A percentile compares a stretch with the other conserved stretches of the same genome.
phyloP scores from a whole-genome alignment of 768 basidiomycete genomes.

The Rhizopogon roseolus region DNA sequence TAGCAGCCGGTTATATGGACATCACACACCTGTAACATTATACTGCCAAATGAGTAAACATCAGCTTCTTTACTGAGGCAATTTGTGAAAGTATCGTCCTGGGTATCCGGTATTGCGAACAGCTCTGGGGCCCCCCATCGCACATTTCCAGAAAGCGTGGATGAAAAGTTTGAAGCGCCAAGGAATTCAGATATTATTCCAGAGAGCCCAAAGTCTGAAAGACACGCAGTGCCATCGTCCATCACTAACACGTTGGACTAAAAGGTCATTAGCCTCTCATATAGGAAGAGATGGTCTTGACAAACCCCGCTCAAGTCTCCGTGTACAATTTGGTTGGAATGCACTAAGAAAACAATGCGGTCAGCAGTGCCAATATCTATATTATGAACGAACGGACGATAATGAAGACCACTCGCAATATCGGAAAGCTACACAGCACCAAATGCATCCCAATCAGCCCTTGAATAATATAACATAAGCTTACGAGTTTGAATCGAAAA shows the following conservation, averaged over 20 bases:
- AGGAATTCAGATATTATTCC: conserved; percentile 23
- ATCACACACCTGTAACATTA: conserved; percentile 9
- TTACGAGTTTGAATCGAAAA: conserved; percentile 15
- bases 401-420: neutral
- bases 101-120: conserved; percentile 9
- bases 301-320: conserved; percentile 5
- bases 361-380: neutral
- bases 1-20: neutral
- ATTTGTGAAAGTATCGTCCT: conserved; percentile 10
- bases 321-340: conserved; percentile 1
- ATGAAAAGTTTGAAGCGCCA: conserved; percentile 24
- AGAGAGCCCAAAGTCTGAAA: conserved; percentile 44
- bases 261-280: neutral
- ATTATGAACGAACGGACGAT: neutral
- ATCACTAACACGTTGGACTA: conserved; percentile 44
- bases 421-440: neutral
- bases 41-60: conserved; percentile 19
- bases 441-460: neutral
- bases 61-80: conserved; percentile 3
- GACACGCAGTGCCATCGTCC: conserved; percentile 30
- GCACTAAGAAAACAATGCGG: neutral
- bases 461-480: neutral
- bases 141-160: conserved; percentile 30
- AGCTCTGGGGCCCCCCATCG: conserved; percentile 40
- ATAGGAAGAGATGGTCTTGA: neutral